phyloP scores from a whole-genome alignment of 805 yeast genomes.

The Kazachstania bromeliacearum region DNA sequence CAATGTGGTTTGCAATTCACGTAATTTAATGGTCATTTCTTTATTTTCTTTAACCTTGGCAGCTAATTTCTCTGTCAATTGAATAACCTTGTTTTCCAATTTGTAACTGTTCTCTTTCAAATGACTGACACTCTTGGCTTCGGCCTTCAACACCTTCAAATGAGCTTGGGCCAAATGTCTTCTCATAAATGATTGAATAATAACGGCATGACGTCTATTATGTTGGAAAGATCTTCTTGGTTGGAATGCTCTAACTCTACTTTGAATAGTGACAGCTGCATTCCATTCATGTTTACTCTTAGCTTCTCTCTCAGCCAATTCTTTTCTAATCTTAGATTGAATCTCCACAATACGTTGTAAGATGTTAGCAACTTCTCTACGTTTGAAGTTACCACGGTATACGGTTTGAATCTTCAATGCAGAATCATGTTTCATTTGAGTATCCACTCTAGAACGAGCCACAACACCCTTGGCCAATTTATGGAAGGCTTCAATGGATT shows the following conservation, averaged over 20 bases:
- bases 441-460: conserved; percentile 45
- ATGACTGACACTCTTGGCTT: conserved; percentile 85
- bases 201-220: conserved; percentile 47
- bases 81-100: conserved; percentile 95
- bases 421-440: conserved; percentile 48
- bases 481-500: conserved; percentile 50
- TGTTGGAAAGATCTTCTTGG: conserved; percentile 47
- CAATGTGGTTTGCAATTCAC: conserved; percentile 39
- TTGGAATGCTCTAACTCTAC: conserved; percentile 54
- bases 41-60: conserved; percentile 75
- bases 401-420: conserved; percentile 66
- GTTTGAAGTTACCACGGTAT: conserved; percentile 44
- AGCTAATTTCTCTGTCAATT: conserved; percentile 77
- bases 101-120: conserved; percentile 86
- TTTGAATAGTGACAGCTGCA: conserved; percentile 69
- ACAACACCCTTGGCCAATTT: conserved; percentile 53
- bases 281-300: conserved; percentile 41
- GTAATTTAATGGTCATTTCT: conserved; percentile 54
- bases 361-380: conserved; percentile 30
- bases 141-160: conserved; percentile 58
- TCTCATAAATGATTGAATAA: conserved; percentile 71
- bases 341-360: conserved; percentile 30
- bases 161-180: conserved; percentile 62
- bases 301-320: conserved; percentile 43
- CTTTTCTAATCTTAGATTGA: conserved; percentile 46